Conservation (phyloP, 2,329 filamentous ascomycete species). For the Apiospora marii region DNA sequence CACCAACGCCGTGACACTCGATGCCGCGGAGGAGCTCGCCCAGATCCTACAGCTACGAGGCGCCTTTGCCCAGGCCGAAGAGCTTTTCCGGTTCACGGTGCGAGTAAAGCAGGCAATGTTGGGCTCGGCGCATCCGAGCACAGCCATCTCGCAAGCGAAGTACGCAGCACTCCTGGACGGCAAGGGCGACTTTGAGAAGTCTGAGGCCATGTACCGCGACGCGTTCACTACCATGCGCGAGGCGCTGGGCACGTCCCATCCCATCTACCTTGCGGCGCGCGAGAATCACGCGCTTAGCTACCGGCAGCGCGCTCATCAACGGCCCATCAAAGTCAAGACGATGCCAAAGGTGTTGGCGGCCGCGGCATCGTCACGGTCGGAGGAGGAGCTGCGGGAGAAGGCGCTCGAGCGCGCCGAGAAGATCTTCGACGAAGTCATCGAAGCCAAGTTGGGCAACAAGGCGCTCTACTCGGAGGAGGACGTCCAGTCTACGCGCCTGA, state of each 20-base stretch:
- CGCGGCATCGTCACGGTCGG: background rate
- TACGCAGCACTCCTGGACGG: conserved; percentile 3
- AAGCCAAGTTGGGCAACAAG: background rate
- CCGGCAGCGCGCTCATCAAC: background rate
- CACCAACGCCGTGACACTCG: conserved; percentile 10
- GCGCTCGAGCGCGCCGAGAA: background rate
- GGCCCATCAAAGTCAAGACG: background rate
- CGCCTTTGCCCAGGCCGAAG: background rate
- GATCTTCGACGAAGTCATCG: conserved; percentile 10
- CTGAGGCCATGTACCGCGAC: background rate
- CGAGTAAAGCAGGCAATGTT: background rate
- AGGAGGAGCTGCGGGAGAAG: background rate
- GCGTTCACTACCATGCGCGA: background rate
- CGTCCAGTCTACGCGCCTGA: conserved; percentile 1
- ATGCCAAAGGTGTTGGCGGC: too few relatives aligned
- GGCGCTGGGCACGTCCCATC: background rate
- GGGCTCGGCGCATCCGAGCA: background rate
- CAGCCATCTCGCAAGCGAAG: conserved; percentile 11
- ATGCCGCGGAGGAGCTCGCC: conserved; percentile 7
- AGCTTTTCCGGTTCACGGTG: background rate
- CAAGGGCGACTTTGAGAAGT: background rate
- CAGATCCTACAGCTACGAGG: conserved; percentile 16
- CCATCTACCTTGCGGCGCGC: conserved; percentile 4
- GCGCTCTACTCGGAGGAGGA: conserved; percentile 1
- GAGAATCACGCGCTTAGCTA: conserved; percentile 16